phyloP scores from a whole-genome alignment of 2,329 filamentous ascomycete genomes.

The Nigrospora sphaerica region DNA sequence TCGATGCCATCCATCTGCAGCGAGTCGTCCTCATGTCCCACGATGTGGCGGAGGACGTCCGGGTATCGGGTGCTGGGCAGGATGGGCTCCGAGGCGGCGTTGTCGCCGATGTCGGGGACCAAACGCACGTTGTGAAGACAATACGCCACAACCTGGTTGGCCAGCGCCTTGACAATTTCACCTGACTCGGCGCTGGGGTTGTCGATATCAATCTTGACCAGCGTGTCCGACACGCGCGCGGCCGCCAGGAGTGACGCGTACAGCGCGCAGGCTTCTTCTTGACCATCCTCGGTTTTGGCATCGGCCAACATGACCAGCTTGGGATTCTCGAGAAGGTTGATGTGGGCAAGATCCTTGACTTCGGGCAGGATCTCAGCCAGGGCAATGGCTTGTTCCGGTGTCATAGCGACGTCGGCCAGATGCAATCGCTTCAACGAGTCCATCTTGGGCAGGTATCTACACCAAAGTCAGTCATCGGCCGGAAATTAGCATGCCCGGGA shows the following conservation, averaged over 20 bases:
- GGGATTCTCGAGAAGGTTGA: slow-evolving; percentile 80
- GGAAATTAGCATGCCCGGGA: neutral
- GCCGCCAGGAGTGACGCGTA: slow-evolving; percentile 90
- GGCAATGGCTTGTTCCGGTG: slow-evolving; percentile 81
- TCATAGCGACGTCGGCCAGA: slow-evolving; percentile 76
- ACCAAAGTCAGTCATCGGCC: neutral
- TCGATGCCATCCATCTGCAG: slow-evolving; percentile 33
- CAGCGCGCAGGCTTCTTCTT: slow-evolving; percentile 90
- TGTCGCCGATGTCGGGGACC: slow-evolving; percentile 42
- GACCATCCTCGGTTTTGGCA: slow-evolving; percentile 68
- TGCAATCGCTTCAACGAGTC: slow-evolving; percentile 75
- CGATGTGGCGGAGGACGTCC: slow-evolving; percentile 79
- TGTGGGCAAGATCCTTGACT: slow-evolving; percentile 70
- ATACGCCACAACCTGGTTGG: slow-evolving; percentile 91
- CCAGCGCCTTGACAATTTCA: slow-evolving; percentile 85
- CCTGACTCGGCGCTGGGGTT: slow-evolving; percentile 75
- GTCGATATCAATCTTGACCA: slow-evolving; percentile 89
- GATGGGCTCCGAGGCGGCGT: slow-evolving; percentile 20
- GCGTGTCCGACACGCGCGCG: slow-evolving; percentile 70
- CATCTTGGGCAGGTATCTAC: slow-evolving; percentile 71
- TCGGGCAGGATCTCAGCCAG: slow-evolving; percentile 88
- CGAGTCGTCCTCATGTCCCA: slow-evolving; percentile 57
- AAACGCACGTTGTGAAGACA: slow-evolving; percentile 86
- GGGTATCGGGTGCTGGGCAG: slow-evolving; percentile 42
- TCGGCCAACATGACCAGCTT: slow-evolving; percentile 63